Evolutionary conservation across 495 filamentous ascomycete species (phyloP).

Genomic region (Filosporella fistucella): DNA sequence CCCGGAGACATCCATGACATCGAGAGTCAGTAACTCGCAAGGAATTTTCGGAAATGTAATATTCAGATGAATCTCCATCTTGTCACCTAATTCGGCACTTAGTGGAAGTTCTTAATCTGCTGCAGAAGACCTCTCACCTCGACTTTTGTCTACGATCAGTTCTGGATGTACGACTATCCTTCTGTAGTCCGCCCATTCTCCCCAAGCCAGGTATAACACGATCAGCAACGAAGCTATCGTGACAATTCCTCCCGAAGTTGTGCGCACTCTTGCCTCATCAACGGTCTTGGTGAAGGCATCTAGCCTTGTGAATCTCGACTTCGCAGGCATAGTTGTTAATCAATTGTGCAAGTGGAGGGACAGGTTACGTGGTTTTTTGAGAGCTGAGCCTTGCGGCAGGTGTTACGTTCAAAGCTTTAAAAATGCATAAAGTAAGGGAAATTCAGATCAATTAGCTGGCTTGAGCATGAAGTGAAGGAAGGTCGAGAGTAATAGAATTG

Average conservation of each 20-base stretch:
- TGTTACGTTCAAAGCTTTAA: slow-evolving; percentile 9
- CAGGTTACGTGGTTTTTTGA: neutral
- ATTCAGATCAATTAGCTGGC: slow-evolving; percentile 10
- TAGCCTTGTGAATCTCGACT: slow-evolving; percentile 89
- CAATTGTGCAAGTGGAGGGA: neutral
- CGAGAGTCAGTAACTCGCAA: slow-evolving; percentile 91
- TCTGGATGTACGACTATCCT: slow-evolving; percentile 84
- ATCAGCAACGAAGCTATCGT: slow-evolving; percentile 85
- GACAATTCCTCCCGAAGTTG: slow-evolving; percentile 93
- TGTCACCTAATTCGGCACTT: slow-evolving; percentile 59
- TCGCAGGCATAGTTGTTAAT: slow-evolving; percentile 46
- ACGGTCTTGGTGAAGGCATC: slow-evolving; percentile 99
- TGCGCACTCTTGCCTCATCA: slow-evolving; percentile 94
- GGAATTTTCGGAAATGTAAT: slow-evolving; percentile 92
- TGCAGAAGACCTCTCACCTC: slow-evolving; percentile 54
- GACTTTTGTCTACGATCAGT: slow-evolving; percentile 91
- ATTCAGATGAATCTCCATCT: slow-evolving; percentile 98
- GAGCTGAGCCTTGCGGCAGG: slow-evolving; percentile 16
- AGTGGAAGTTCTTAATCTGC: slow-evolving; percentile 6
- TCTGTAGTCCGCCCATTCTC: slow-evolving; percentile 93
- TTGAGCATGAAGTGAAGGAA: slow-evolving; percentile 5
- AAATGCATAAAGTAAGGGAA: slow-evolving; percentile 17
- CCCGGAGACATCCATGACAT: slow-evolving; percentile 98
- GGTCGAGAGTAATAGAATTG: neutral
- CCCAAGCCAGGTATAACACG: slow-evolving; percentile 84